Conservation (phyloP, 1,139 yeast genomes). For the Kurtzmaniella quercitrusa region DNA sequence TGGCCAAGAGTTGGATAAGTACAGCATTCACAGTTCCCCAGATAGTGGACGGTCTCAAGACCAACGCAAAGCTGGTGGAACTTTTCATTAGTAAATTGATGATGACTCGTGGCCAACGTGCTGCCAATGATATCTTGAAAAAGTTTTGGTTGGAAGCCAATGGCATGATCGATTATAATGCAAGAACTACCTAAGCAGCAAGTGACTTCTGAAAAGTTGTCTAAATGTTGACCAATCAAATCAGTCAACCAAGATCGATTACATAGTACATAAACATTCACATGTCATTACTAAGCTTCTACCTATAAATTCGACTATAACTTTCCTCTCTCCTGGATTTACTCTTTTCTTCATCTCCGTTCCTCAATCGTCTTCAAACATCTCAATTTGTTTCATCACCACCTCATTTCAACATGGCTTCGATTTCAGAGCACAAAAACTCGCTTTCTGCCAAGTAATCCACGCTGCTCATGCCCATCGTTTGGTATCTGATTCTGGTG, state of each 20-base stretch:
- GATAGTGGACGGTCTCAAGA: constrained; percentile 14
- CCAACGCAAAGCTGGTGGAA: constrained; percentile 20
- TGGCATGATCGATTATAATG: constrained; percentile 43
- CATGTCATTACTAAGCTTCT: background rate
- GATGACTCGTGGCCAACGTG: constrained; percentile 61
- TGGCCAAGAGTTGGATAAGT: constrained; percentile 44
- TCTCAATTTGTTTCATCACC: too few relatives aligned
- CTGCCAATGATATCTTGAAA: constrained; percentile 52
- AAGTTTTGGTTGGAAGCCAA: constrained; percentile 61
- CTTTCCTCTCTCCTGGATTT: background rate
- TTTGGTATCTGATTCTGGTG: constrained; percentile 72
- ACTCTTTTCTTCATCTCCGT: background rate
- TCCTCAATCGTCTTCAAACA: background rate
- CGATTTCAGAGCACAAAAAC: constrained; percentile 49
- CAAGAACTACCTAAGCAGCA: constrained; percentile 1
- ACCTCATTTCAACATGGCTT: constrained; percentile 25
- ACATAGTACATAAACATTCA: background rate
- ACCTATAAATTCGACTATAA: background rate
- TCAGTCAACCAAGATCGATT: background rate
- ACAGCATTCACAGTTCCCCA: constrained; percentile 25
- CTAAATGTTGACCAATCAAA: too few relatives aligned
- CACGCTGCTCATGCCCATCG: constrained; percentile 49
- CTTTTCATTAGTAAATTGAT: constrained; percentile 52
- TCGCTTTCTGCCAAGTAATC: constrained; percentile 63
- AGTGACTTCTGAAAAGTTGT: too few relatives aligned